These are phyloP conservation scores for Nemania sp. DNA, from an alignment of 2,329 filamentous ascomycete genomes.

Conservation along the genomic window DNA sequence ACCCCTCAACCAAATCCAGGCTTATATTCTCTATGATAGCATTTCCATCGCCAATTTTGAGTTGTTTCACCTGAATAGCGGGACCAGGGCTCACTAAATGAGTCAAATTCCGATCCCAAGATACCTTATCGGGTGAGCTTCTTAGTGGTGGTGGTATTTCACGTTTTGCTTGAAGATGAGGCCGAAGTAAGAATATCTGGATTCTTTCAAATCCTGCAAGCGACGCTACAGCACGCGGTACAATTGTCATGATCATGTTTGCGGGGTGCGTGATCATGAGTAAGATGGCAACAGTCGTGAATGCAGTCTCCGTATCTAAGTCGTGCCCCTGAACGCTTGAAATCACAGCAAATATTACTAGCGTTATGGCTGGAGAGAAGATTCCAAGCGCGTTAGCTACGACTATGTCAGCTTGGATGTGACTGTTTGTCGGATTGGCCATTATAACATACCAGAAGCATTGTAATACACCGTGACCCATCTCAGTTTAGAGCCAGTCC, in stretches of 20 bases:
- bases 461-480: conserved; percentile 58
- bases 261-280: conserved; percentile 57
- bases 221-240: conserved; percentile 51
- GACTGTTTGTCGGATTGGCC: background rate
- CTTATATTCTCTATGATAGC: conserved; percentile 38
- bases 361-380: conserved; percentile 55
- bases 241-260: conserved; percentile 58
- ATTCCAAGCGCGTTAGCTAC: conserved; percentile 58
- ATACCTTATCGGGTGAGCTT: background rate
- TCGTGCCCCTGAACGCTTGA: conserved; percentile 36
- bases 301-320: conserved; percentile 54
- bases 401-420: background rate
- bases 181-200: conserved; percentile 51
- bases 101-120: background rate
- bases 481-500: conserved; percentile 50
- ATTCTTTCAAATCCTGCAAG: conserved; percentile 55
- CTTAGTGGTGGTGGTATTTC: background rate
- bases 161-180: conserved; percentile 33
- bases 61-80: conserved; percentile 20
- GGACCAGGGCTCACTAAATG: no score
- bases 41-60: background rate
- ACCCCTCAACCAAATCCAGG: conserved; percentile 42
- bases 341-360: conserved; percentile 53
- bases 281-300: conserved; percentile 56
- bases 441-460: conserved; percentile 53